Conservation (phyloP, 164 flowering plant genomes). For the Magnolia kwangsiensis region DNA sequence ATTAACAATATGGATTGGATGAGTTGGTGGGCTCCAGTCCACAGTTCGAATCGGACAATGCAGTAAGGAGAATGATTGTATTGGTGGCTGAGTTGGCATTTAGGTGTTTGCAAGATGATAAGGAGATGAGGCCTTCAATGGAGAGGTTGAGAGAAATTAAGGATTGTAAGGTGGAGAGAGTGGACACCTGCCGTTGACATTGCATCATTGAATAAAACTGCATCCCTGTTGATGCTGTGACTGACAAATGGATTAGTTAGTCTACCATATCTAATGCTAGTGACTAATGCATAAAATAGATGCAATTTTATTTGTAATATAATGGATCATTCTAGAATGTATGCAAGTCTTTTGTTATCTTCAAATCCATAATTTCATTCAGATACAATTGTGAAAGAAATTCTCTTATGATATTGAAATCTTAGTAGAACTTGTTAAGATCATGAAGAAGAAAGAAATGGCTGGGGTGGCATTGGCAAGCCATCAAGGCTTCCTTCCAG, state of each 20-base stretch:
- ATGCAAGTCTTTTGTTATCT: too few relatives aligned
- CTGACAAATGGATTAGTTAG: constrained; percentile 31
- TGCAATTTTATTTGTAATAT: too few relatives aligned
- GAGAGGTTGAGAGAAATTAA: constrained; percentile 36
- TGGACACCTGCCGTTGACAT: constrained; percentile 32
- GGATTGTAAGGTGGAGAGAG: constrained; percentile 15
- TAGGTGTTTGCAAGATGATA: constrained; percentile 60
- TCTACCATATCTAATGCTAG: constrained; percentile 17
- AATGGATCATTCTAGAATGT: too few relatives aligned
- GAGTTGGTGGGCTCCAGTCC: constrained; percentile 64
- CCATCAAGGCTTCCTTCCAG: background rate
- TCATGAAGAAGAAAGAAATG: background rate
- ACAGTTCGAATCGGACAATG: constrained; percentile 41
- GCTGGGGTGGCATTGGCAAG: background rate
- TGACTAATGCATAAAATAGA: constrained; percentile 1
- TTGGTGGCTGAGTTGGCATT: constrained; percentile 66
- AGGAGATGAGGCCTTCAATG: constrained; percentile 75
- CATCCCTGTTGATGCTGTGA: constrained; percentile 36
- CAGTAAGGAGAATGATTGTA: constrained; percentile 36
- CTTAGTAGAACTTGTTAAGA: background rate
- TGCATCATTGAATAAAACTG: constrained; percentile 26
- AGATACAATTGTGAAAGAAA: too few relatives aligned
- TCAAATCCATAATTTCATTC: too few relatives aligned
- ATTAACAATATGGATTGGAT: constrained; percentile 44
- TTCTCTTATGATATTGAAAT: too few relatives aligned